Base-by-base conservation (phyloP, 2,329 filamentous ascomycete genomes). In the Metarhizium guizhouense region DNA sequence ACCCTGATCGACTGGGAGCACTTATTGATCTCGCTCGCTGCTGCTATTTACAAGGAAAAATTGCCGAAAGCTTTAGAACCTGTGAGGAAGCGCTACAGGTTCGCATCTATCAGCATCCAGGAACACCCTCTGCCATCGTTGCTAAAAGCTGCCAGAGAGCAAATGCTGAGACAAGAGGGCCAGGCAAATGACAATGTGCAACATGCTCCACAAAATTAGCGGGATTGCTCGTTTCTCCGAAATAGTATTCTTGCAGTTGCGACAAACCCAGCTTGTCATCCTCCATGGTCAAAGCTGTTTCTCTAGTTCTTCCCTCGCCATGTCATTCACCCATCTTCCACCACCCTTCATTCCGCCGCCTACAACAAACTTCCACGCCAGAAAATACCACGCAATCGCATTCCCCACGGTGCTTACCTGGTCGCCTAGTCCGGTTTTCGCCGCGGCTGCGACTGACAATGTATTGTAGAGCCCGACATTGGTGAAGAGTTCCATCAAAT, bases 391-490 rank as follows among this genome's bases (percentile, higher is more conserved):
- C 25, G 75, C 77, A 13, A 93, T 73, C 1, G 85, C 84, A 67
- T 92, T 92, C 0, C 89, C 89, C 1, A 91, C 87, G 0, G 89
- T 94, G 58, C 86, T 83, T 1, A 93, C 87, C 67, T 94, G 89
- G 65, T 94, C 89, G 58, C 85, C 90, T 14, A 94, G 87, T 57
- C 87, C 82, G 0, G 69, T 74, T 42, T 72, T 73, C 30, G 30
- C 30, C 8, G 30, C 30, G 0, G 88, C 88, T 60, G 80, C 86
- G 7, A 77, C 61, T 61, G 81, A 82, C 85, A 91, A 90, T 56
- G 75, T 75, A 52, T 79, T 69, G 68, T 90, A 88, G 20, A 89
- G 74, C 18, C 80, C 76, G 2, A 80, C 66, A 61, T 92, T 76
- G 0, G 78, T 84, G 70, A 86, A 89, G 2, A 93, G 75, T 2